These are phyloP conservation scores for Sechiopsis laciniata DNA, from an alignment of 306 rosid species.

Conservation along the genomic window DNA sequence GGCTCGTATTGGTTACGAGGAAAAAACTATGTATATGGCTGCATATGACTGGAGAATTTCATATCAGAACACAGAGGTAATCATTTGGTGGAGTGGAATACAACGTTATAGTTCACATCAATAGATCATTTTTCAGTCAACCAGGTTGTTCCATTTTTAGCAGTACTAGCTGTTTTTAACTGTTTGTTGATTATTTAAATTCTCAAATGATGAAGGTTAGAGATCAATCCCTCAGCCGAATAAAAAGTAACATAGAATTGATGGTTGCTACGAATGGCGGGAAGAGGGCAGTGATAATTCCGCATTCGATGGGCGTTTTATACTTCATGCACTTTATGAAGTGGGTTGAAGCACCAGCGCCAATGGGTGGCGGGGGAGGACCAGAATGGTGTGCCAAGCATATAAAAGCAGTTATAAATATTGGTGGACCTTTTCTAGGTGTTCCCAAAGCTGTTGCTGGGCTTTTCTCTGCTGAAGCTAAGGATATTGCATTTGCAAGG, in stretches of 20 bases:
- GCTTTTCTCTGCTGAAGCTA: constrained; percentile 82
- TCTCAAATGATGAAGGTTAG: constrained; percentile 45
- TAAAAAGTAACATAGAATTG: constrained; percentile 61
- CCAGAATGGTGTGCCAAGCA: constrained; percentile 42
- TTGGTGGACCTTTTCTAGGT: constrained; percentile 68
- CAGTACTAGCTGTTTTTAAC: not conserved
- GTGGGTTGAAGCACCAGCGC: constrained; percentile 90
- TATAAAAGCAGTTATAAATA: constrained; percentile 41
- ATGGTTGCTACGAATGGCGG: constrained; percentile 40
- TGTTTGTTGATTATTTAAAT: not conserved
- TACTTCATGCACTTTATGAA: constrained; percentile 61
- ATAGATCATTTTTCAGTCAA: not conserved
- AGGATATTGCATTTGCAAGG: constrained; percentile 83
- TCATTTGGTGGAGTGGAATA: not conserved
- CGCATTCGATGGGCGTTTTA: constrained; percentile 45
- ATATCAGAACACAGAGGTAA: constrained; percentile 83
- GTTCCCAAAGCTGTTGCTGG: constrained; percentile 81
- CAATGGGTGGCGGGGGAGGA: constrained; percentile 54
- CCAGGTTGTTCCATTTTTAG: not conserved
- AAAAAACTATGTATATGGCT: constrained; percentile 84
- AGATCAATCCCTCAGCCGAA: constrained; percentile 70
- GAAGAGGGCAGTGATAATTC: constrained; percentile 38
- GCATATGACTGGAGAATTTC: constrained; percentile 86
- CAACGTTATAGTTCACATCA: not conserved
- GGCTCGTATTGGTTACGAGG: constrained; percentile 83